Evolutionary conservation across 352 stramenopile species (phyloP), one percentile per base, ranked within the genome.

Genomic region (Globisporangium sylvaticum): DNA sequence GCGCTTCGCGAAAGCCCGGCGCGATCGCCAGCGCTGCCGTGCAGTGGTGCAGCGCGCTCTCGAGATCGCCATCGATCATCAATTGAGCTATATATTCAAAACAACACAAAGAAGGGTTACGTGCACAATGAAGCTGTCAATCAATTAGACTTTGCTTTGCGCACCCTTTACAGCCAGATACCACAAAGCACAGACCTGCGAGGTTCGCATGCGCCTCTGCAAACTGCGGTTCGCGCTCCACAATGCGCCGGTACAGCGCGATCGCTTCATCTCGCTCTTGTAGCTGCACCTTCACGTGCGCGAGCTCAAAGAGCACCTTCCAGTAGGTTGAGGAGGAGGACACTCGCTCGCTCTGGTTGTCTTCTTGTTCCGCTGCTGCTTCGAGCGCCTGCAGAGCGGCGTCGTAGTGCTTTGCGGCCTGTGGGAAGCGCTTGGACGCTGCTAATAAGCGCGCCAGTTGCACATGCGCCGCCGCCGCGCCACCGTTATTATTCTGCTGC

Each of bases 181-280:
- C 31, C 8, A 10, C 31, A 37, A 37, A 0, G 10, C 31, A 37
- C 31, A 37, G 10, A 37, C 66, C 71, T 46, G 75, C 81, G 5
- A 89, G 56, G 60, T 94, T 92, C n/a, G 78, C 80, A 24, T 75
- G 74, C 32, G 73, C 81, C 53, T 79, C 75, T 20, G 75, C 75
- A 48, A 71, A 82, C 20, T 68, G 44, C 0, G 72, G 67, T 0
- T 70, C 48, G 9, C 67, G 34, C 12, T 59, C 29, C 12, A 91
- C 29, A 2, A 84, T 72, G 7, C 58, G 20, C 18, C 73, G 54
- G 29, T 86, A 86, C 25, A 78, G 42, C 8, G 6, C 20, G 5
- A 90, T 74, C 12, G 79, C 84, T 0, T 76, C 48, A 12, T 32
- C 39, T 27, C 62, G 74, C 5, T 72, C 59, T 3, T 56, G 24